A percentile compares a stretch with the other conserved stretches of the same genome.
Conservation (phyloP, 805 yeast genomes). For the Torulaspora indica region DNA sequence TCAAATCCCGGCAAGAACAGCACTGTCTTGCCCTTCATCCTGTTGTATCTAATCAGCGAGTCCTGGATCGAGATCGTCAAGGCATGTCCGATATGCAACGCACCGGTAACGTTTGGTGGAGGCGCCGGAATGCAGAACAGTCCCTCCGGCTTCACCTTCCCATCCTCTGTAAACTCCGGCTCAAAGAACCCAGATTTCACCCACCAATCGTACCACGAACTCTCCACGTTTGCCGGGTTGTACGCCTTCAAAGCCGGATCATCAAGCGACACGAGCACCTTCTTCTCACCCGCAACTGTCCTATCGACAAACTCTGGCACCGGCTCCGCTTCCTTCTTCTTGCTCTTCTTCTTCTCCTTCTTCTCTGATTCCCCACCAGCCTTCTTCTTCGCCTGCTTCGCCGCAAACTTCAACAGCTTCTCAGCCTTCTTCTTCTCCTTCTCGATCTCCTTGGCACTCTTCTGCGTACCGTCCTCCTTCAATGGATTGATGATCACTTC, state of each 20-base stretch:
- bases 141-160: slow-evolving; percentile 76
- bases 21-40: slow-evolving; percentile 96
- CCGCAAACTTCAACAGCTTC: slow-evolving; percentile 79
- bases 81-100: slow-evolving; percentile 97
- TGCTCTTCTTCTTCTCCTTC: slow-evolving; percentile 54
- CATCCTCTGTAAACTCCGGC: slow-evolving; percentile 76
- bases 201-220: slow-evolving; percentile 99
- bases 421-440: slow-evolving; percentile 86
- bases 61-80: slow-evolving; percentile 94
- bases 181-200: slow-evolving; percentile 77
- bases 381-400: slow-evolving; percentile 67
- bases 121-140: slow-evolving; percentile 93
- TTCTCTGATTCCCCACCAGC: slow-evolving; percentile 44
- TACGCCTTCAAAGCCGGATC: slow-evolving; percentile 93
- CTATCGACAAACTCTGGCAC: slow-evolving; percentile 80
- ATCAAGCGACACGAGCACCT: slow-evolving; percentile 76
- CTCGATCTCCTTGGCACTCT: slow-evolving; percentile 76
- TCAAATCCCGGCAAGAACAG: slow-evolving; percentile 94
- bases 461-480: slow-evolving; percentile 45
- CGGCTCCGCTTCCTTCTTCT: slow-evolving; percentile 63
- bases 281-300: slow-evolving; percentile 88
- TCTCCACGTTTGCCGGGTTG: slow-evolving; percentile 86
- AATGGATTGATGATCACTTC: slow-evolving; percentile 37
- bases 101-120: slow-evolving; percentile 98
- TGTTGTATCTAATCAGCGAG: slow-evolving; percentile 83